These are phyloP conservation scores for Gymnopilus dilepis DNA, from an alignment of 768 basidiomycete genomes.

Conservation along the genomic window DNA sequence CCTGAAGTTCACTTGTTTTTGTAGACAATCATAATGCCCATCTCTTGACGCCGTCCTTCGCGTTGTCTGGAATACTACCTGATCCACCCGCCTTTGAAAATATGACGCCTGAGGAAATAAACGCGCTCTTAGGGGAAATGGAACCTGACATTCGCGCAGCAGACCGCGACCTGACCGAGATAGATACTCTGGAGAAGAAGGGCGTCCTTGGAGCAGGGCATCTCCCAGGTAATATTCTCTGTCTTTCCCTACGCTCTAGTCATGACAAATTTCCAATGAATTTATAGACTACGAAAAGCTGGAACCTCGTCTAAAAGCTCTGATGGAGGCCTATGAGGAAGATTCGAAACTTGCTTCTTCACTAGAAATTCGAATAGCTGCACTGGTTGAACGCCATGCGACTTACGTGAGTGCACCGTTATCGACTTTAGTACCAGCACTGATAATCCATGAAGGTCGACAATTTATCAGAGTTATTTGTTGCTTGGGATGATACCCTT, in stretches of 20 bases:
- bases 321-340: constrained; percentile 64
- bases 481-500: constrained; percentile 82
- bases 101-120: constrained; percentile 72
- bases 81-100: constrained; percentile 60
- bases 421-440: constrained; percentile 1
- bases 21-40: constrained; percentile 81
- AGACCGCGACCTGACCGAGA: constrained; percentile 82
- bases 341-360: constrained; percentile 59
- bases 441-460: constrained; percentile 60
- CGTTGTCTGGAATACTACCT: constrained; percentile 65
- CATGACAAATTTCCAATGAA: background rate
- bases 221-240: constrained; percentile 60
- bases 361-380: constrained; percentile 70
- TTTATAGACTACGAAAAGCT: constrained; percentile 65
- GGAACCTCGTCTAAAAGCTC: constrained; percentile 66
- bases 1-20: background rate
- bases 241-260: constrained; percentile 4
- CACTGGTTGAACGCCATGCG: constrained; percentile 70
- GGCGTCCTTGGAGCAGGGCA: constrained; percentile 77
- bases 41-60: constrained; percentile 76
- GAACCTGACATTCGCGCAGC: constrained; percentile 84
- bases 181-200: constrained; percentile 69
- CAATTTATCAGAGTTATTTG: constrained; percentile 81
- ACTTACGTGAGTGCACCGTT: constrained; percentile 57
- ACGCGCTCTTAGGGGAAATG: constrained; percentile 77